Percentiles rank a stretch among this genome's conserved stretches.
These are phyloP conservation scores for Pythium plurisporium DNA, from an alignment of 352 stramenopile species.

Conservation along the genomic window DNA sequence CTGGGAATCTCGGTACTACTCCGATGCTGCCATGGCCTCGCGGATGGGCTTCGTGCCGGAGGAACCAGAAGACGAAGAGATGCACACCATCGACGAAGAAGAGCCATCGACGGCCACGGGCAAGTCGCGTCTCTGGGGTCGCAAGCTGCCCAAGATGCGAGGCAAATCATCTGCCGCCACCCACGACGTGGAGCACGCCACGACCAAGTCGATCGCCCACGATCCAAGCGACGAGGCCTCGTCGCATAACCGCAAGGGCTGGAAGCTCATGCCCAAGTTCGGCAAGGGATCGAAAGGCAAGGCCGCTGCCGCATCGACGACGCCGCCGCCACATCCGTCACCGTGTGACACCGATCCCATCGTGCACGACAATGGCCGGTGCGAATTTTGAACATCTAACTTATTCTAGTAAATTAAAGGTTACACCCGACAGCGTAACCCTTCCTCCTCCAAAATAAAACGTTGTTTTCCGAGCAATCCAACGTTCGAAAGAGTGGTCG, in stretches of 20 bases:
- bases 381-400: conserved; percentile 42
- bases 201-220: neutral
- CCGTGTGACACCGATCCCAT: conserved; percentile 30
- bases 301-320: conserved; percentile 1
- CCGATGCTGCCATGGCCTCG: neutral
- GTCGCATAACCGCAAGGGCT: conserved; percentile 19
- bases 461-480: conserved; percentile 14
- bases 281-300: conserved; percentile 17
- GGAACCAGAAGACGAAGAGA: neutral
- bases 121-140: neutral
- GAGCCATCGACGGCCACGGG: neutral
- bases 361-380: conserved; percentile 34
- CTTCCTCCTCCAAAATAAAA: neutral
- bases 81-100: conserved; percentile 19
- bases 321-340: conserved; percentile 13
- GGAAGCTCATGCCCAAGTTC: conserved; percentile 29
- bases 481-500: conserved; percentile 13
- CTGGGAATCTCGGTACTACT: conserved; percentile 3
- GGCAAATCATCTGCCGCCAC: conserved; percentile 25
- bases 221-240: neutral
- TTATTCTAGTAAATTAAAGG: conserved; percentile 8
- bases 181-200: conserved; percentile 21
- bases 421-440: conserved; percentile 1
- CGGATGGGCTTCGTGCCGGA: conserved; percentile 2
- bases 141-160: conserved; percentile 3